Percentiles rank a stretch among this genome's conserved stretches.
Conservation (phyloP, 163 green algal species). For the Volvox carteri region DNA sequence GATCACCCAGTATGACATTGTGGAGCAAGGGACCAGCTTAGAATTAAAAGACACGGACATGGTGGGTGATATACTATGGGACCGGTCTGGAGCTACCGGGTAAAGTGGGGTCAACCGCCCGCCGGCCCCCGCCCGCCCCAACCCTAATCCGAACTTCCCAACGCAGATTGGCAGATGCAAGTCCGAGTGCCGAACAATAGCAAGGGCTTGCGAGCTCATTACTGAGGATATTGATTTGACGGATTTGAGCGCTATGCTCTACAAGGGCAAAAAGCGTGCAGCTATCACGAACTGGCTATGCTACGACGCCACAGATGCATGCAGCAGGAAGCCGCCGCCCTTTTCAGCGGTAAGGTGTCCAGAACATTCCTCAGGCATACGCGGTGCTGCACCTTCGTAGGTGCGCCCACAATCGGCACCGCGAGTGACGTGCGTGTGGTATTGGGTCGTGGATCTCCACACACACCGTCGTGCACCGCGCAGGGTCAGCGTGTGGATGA, state of each 20-base stretch:
- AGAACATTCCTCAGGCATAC: too few relatives aligned
- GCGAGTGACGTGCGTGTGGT: too few relatives aligned
- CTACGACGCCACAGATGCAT: constrained; percentile 60
- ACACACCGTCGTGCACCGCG: too few relatives aligned
- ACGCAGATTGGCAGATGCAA: constrained; percentile 66
- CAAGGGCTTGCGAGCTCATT: constrained; percentile 61
- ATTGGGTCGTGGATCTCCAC: too few relatives aligned
- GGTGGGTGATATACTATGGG: constrained; percentile 47
- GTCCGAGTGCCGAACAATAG: constrained; percentile 67
- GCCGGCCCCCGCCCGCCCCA: too few relatives aligned
- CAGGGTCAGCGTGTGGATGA: constrained; percentile 34
- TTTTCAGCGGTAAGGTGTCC: constrained; percentile 41
- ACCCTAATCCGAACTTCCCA: neutral
- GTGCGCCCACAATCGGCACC: too few relatives aligned
- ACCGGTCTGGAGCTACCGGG: too few relatives aligned
- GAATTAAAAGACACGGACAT: constrained; percentile 65
- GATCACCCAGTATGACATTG: constrained; percentile 68
- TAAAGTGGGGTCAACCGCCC: neutral
- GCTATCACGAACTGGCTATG: constrained; percentile 63
- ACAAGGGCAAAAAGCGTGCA: constrained; percentile 55
- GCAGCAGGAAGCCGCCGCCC: constrained; percentile 62
- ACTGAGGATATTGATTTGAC: constrained; percentile 55
- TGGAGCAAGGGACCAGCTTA: constrained; percentile 60
- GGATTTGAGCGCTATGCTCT: constrained; percentile 69
- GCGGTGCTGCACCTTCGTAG: too few relatives aligned